Evolutionary conservation across 2,329 filamentous ascomycete genomes (phyloP).

Genomic region (Pestalotiopsis sp.): DNA sequence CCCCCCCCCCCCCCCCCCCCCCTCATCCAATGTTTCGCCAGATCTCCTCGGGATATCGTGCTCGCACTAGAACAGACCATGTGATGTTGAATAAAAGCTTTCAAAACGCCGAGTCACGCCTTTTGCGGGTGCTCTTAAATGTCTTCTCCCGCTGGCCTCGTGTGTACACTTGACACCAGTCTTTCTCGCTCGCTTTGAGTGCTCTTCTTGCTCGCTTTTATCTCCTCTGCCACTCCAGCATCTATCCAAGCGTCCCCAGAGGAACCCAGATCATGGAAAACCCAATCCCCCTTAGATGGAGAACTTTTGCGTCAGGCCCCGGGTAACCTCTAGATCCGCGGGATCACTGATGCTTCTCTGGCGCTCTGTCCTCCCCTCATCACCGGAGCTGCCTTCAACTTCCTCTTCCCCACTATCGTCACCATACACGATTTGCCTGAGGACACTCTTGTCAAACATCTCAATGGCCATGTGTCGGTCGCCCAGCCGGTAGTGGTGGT

Average conservation of each 20-base stretch:
- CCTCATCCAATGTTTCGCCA: background rate
- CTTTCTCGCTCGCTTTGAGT: background rate
- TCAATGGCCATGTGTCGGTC: constrained; percentile 91
- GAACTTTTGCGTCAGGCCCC: constrained; percentile 11
- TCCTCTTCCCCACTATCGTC: constrained; percentile 50
- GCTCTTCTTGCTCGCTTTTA: background rate
- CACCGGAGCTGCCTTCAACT: constrained; percentile 45
- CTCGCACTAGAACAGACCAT: background rate
- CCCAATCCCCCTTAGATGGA: constrained; percentile 11
- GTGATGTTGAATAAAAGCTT: background rate
- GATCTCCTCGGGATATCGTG: background rate
- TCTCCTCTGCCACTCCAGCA: background rate
- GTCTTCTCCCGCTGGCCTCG: background rate
- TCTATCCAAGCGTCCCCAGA: background rate
- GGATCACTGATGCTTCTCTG: constrained; percentile 54
- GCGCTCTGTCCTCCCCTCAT: constrained; percentile 57
- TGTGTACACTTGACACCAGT: background rate
- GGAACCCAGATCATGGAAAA: background rate
- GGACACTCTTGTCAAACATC: constrained; percentile 87
- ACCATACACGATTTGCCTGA: constrained; percentile 82
- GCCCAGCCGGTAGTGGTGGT: constrained; percentile 84
- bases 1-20: no score
- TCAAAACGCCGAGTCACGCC: background rate
- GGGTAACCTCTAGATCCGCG: constrained; percentile 28
- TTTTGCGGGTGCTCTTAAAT: background rate